Conservation (phyloP, 192 early-diverging fungal species). For the Linnemannia schmuckeri region DNA sequence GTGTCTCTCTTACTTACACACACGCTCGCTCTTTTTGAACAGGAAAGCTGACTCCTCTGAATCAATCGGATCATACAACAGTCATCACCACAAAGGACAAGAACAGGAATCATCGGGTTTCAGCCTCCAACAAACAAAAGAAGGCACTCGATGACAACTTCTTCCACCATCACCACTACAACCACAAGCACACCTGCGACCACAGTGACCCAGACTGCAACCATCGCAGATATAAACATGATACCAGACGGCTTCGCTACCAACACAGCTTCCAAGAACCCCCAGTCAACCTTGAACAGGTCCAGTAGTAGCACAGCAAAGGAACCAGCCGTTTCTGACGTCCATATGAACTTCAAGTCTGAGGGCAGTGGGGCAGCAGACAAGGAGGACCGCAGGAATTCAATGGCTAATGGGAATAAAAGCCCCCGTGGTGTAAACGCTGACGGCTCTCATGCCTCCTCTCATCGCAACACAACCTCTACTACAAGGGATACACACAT, state of each 20-base stretch:
- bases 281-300: not conserved
- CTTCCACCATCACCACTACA: slow-evolving; percentile 15
- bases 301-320: not conserved
- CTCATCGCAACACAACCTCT: not conserved
- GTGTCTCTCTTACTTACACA: not conserved
- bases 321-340: not conserved
- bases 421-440: not conserved
- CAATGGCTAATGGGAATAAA: not conserved
- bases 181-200: not conserved
- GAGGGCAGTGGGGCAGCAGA: not conserved
- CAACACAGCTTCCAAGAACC: not conserved
- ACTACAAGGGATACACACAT: not conserved
- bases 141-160: slow-evolving; percentile 23
- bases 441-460: not conserved
- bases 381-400: not conserved
- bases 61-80: not conserved
- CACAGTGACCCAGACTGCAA: not conserved
- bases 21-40: not conserved
- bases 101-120: not conserved
- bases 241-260: slow-evolving; percentile 12
- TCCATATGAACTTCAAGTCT: not conserved
- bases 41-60: not conserved
- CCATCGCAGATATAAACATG: slow-evolving; percentile 2
- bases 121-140: not conserved
- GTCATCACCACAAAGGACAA: not conserved